Conservation (phyloP, 2,329 filamentous ascomycete genomes). For the Fusarium abutilonis region DNA sequence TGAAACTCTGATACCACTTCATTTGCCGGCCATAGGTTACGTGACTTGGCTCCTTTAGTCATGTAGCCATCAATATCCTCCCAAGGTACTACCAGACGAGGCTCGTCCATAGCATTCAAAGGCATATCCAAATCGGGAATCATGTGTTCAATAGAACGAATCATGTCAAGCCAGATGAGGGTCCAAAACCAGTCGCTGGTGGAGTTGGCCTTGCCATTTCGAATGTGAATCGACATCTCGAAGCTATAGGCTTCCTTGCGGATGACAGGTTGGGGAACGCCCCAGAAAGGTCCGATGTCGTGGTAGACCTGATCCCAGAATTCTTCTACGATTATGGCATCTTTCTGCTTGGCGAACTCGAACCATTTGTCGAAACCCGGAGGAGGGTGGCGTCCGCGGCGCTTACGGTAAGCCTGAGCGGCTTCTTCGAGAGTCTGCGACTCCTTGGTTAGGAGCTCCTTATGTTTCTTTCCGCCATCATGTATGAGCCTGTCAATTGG, state of each 20-base stretch:
- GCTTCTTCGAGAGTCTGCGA: constrained; percentile 63
- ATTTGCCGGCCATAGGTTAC: constrained; percentile 55
- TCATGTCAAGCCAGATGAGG: constrained; percentile 64
- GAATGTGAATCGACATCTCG: constrained; percentile 70
- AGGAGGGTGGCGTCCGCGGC: constrained; percentile 69
- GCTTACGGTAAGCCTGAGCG: constrained; percentile 66
- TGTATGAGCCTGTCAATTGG: constrained; percentile 65
- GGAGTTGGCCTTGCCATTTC: constrained; percentile 62
- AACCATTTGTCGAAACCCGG: constrained; percentile 71
- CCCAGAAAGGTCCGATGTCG: constrained; percentile 69
- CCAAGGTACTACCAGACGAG: constrained; percentile 70
- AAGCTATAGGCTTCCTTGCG: constrained; percentile 63
- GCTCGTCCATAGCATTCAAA: constrained; percentile 74
- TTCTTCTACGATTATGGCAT: constrained; percentile 67
- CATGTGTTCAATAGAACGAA: constrained; percentile 62
- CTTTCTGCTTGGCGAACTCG: constrained; percentile 61
- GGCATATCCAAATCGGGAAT: constrained; percentile 75
- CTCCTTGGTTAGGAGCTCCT: constrained; percentile 53
- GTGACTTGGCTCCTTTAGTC: constrained; percentile 60
- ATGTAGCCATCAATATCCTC: constrained; percentile 68
- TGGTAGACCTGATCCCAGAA: constrained; percentile 73
- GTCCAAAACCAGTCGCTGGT: constrained; percentile 68
- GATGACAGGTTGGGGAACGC: constrained; percentile 57
- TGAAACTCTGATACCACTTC: constrained; percentile 58
- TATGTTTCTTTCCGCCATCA: constrained; percentile 55